phyloP scores from a whole-genome alignment of 2,329 filamentous ascomycete genomes.

The Tolypocladium endophyticum region DNA sequence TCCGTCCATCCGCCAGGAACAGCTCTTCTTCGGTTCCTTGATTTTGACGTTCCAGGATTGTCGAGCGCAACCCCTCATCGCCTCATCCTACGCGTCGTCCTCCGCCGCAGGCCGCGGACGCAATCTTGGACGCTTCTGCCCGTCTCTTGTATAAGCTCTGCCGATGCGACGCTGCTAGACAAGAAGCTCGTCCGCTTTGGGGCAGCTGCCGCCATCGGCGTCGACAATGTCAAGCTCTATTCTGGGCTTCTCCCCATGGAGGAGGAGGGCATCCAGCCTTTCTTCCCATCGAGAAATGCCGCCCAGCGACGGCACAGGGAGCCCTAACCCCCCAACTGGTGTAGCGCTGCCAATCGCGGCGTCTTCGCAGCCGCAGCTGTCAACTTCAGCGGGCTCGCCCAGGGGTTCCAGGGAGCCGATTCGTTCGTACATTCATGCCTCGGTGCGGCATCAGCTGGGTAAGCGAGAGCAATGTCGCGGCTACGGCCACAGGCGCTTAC shows the following conservation, averaged over 20 bases:
- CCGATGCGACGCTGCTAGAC: not conserved
- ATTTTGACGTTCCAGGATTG: not conserved
- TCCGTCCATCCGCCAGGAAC: not conserved
- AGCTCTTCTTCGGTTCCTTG: not conserved
- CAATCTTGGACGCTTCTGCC: not conserved
- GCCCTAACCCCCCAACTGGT: conserved; percentile 9
- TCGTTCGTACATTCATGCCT: conserved; percentile 60
- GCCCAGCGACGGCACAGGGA: conserved; percentile 15
- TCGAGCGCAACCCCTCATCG: not conserved
- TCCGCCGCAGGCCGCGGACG: not conserved
- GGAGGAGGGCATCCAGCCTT: conserved; percentile 29
- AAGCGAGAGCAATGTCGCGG: conserved; percentile 11
- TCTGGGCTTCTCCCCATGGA: conserved; percentile 38
- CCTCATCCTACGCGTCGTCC: not conserved
- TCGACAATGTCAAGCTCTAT: conserved; percentile 34
- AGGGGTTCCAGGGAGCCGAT: conserved; percentile 51
- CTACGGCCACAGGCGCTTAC: not conserved
- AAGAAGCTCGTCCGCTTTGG: conserved; percentile 1
- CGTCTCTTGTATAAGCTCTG: not conserved
- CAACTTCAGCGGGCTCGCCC: conserved; percentile 25
- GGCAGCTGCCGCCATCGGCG: conserved; percentile 2
- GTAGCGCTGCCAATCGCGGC: conserved; percentile 8
- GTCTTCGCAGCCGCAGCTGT: conserved; percentile 18
- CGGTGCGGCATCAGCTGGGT: conserved; percentile 50
- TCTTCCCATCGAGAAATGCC: conserved; percentile 17